Conservation (phyloP, 75 land plant genomes). For the Cunninghamia lanceolata region DNA sequence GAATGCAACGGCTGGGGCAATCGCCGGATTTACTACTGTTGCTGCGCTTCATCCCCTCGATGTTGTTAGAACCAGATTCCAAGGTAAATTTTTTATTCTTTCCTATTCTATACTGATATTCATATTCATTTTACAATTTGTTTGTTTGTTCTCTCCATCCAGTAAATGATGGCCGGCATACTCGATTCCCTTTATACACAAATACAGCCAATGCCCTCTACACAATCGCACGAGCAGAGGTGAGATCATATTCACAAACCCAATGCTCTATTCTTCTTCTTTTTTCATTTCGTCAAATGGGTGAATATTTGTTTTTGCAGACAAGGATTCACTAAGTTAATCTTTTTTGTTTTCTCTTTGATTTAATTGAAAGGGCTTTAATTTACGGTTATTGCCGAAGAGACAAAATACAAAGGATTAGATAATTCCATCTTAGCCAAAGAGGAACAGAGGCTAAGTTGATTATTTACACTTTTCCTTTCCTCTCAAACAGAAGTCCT, state of each 20-base stretch:
- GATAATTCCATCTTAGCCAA: background rate
- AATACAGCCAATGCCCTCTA: slow-evolving; percentile 76
- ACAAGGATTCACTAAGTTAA: background rate
- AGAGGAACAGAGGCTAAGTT: background rate
- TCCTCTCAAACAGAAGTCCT: background rate
- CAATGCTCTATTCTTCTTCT: background rate
- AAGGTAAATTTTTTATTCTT: slow-evolving; percentile 39
- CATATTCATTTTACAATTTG: background rate
- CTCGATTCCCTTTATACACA: slow-evolving; percentile 57
- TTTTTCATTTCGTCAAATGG: background rate
- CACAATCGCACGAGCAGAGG: slow-evolving; percentile 80
- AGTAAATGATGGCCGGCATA: slow-evolving; percentile 80
- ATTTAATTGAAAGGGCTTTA: background rate
- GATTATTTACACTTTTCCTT: background rate
- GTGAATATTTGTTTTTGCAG: background rate
- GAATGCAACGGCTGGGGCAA: slow-evolving; percentile 81
- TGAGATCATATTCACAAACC: slow-evolving; percentile 7
- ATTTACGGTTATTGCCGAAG: background rate
- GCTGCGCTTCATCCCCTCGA: slow-evolving; percentile 88
- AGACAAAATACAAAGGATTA: background rate
- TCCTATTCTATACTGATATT: slow-evolving; percentile 1
- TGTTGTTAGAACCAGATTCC: slow-evolving; percentile 93
- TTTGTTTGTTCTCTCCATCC: background rate
- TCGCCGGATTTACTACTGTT: slow-evolving; percentile 88
- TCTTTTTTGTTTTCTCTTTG: background rate